phyloP scores from a whole-genome alignment of 176 grass and related monocot genomes.

The Hyparrhenia diplandra region DNA sequence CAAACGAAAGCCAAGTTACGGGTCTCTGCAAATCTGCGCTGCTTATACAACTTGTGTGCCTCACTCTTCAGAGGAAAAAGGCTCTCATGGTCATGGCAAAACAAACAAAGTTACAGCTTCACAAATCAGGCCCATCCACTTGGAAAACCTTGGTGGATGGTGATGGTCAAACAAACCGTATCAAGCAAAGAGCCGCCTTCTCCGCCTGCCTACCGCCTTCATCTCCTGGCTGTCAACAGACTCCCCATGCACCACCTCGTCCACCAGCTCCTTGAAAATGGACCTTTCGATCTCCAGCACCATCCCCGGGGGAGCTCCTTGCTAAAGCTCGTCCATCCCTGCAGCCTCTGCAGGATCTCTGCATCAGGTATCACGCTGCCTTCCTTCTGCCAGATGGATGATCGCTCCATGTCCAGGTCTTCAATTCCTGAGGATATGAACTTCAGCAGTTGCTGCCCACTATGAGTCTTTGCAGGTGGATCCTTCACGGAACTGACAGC shows the following conservation, averaged over 20 bases:
- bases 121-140: conserved; percentile 12
- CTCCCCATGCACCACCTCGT: conserved; percentile 68
- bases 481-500: conserved; percentile 4
- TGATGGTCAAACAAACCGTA: not conserved
- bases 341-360: conserved; percentile 45
- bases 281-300: conserved; percentile 83
- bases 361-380: conserved; percentile 49
- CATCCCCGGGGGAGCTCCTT: conserved; percentile 48
- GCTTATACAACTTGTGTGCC: not conserved
- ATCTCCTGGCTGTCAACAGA: conserved; percentile 11
- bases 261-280: conserved; percentile 92
- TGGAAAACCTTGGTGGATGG: not conserved
- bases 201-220: conserved; percentile 6
- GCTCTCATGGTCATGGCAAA: conserved; percentile 5
- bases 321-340: conserved; percentile 53
- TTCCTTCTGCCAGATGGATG: conserved; percentile 34
- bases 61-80: not conserved
- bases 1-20: not conserved
- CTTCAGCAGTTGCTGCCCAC: conserved; percentile 68
- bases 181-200: conserved; percentile 13
- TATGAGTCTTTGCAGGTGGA: conserved; percentile 19
- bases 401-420: conserved; percentile 41
- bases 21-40: not conserved
- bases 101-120: conserved; percentile 8
- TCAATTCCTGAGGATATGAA: conserved; percentile 66